Evolutionary conservation across 257 asterid species (phyloP).

Genomic region (Cordia subcordata): DNA sequence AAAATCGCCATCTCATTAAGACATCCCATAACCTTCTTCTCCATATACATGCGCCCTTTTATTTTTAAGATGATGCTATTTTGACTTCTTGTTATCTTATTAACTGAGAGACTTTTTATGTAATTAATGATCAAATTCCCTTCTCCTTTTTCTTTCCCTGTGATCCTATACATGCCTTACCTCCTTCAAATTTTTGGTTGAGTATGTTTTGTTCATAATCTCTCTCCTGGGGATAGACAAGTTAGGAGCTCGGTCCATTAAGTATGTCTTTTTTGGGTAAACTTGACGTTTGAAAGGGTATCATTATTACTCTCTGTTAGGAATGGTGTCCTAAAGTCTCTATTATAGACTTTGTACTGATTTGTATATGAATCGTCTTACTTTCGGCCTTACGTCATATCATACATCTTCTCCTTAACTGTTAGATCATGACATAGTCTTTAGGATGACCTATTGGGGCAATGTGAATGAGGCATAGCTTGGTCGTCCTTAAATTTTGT

Average conservation of each 20-base stretch:
- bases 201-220: conserved; percentile 5
- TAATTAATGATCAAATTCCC: not conserved
- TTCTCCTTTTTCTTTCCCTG: not conserved
- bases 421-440: too few species aligned
- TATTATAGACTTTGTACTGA: too few species aligned
- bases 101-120: not conserved
- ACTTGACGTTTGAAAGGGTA: not conserved
- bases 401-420: too few species aligned
- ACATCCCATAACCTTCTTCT: not conserved
- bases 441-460: too few species aligned
- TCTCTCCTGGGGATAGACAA: not conserved
- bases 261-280: conserved; percentile 5
- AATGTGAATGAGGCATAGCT: too few species aligned
- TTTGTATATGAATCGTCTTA: too few species aligned
- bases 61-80: conserved; percentile 1
- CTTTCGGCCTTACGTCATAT: too few species aligned
- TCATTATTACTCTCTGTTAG: not conserved
- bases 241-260: not conserved
- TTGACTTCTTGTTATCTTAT: not conserved
- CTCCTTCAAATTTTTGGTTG: conserved; percentile 4
- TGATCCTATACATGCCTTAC: not conserved
- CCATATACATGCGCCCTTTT: not conserved
- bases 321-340: too few species aligned
- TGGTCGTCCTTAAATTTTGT: too few species aligned
- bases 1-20: not conserved